Conservation (phyloP, 2,329 filamentous ascomycete species). For the Alternaria triticina region DNA sequence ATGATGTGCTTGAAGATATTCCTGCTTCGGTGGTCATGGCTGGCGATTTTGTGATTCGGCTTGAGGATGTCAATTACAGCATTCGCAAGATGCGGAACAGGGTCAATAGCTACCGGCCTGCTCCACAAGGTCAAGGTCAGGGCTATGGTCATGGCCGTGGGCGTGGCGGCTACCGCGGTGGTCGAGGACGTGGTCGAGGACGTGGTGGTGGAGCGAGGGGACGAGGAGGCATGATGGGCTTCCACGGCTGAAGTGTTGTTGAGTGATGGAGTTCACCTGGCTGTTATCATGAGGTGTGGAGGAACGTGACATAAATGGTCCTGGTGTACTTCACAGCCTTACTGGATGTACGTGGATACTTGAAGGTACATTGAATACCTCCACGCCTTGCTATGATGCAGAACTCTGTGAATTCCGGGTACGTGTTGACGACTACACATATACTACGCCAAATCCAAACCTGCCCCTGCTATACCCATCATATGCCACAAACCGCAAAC, state of each 20-base stretch:
- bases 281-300: neutral
- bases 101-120: neutral
- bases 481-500: neutral
- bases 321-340: neutral
- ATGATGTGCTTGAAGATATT: neutral
- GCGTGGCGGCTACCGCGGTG: neutral
- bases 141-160: neutral
- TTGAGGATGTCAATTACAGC: neutral
- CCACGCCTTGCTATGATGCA: neutral
- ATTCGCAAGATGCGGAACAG: neutral
- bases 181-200: neutral
- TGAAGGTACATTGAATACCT: neutral
- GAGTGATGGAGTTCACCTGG: neutral
- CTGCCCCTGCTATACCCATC: rapidly evolving
- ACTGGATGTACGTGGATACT: neutral
- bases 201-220: neutral
- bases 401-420: too few relatives aligned
- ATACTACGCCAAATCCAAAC: neutral
- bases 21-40: neutral
- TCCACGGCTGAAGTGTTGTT: neutral
- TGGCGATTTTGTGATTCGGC: neutral
- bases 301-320: neutral
- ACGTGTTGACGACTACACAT: neutral
- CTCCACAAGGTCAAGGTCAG: neutral
- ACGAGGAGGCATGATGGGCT: neutral